These are phyloP conservation scores for Ophiostoma angusticollis DNA, from an alignment of 2,329 filamentous ascomycete genomes.

Conservation along the genomic window DNA sequence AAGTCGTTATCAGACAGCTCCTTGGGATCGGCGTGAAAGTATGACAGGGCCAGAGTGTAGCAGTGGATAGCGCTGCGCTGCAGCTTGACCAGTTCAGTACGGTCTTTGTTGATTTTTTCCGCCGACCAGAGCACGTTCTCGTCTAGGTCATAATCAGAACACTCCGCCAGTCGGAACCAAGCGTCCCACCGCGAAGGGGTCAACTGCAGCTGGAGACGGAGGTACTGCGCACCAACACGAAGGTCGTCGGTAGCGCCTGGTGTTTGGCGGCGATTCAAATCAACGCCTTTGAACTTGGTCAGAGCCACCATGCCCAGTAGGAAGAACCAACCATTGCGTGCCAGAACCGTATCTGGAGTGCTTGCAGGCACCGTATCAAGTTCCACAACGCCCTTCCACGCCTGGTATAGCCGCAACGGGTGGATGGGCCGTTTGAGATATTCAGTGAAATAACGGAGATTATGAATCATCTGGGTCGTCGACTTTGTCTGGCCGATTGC, in stretches of 20 bases:
- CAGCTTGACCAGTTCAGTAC: constrained; percentile 57
- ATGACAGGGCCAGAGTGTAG: constrained; percentile 48
- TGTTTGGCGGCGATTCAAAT: constrained; percentile 59
- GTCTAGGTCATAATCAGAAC: constrained; percentile 77
- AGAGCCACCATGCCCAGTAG: constrained; percentile 78
- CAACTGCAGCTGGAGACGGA: constrained; percentile 72
- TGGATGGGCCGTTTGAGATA: constrained; percentile 77
- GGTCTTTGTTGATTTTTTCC: constrained; percentile 80
- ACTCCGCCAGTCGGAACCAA: constrained; percentile 80
- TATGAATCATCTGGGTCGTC: constrained; percentile 71
- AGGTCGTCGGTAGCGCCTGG: constrained; percentile 73
- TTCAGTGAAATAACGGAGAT: constrained; percentile 67
- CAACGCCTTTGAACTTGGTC: constrained; percentile 64
- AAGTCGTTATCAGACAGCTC: constrained; percentile 30
- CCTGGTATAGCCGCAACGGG: constrained; percentile 64
- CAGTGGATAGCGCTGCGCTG: constrained; percentile 77
- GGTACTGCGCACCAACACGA: constrained; percentile 66
- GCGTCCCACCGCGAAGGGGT: constrained; percentile 75
- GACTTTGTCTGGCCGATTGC: constrained; percentile 69
- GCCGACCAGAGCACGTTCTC: constrained; percentile 80
- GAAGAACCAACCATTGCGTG: constrained; percentile 83
- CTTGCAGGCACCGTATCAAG: constrained; percentile 60
- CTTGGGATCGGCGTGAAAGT: constrained; percentile 32
- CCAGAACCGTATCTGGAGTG: constrained; percentile 55
- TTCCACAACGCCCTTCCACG: constrained; percentile 64